Conservation (phyloP, 1,284 basidiomycete genomes). For the Afroboletus lepidellus region DNA sequence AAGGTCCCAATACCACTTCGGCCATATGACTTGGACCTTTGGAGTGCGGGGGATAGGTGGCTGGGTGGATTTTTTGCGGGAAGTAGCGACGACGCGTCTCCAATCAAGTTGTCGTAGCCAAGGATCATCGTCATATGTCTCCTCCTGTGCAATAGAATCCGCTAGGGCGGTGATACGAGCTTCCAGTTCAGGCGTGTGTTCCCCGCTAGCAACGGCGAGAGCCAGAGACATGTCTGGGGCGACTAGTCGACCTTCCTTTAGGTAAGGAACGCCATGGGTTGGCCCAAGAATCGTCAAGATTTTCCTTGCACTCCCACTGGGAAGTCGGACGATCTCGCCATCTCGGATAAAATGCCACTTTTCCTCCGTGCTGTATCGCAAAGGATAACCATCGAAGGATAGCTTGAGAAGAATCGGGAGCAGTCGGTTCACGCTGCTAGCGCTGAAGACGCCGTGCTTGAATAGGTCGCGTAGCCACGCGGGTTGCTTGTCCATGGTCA, state of each 20-base stretch:
- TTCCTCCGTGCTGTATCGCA: slow-evolving; percentile 61
- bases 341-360: slow-evolving; percentile 64
- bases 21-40: slow-evolving; percentile 52
- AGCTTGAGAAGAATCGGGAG: slow-evolving; percentile 78
- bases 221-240: slow-evolving; percentile 35
- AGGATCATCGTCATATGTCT: slow-evolving; percentile 39
- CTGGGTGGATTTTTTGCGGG: background rate
- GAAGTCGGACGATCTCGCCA: slow-evolving; percentile 44
- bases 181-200: slow-evolving; percentile 32
- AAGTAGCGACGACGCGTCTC: slow-evolving; percentile 28
- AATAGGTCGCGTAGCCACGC: slow-evolving; percentile 76
- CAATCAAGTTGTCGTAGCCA: slow-evolving; percentile 74
- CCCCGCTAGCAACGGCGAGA: slow-evolving; percentile 37
- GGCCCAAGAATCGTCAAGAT: slow-evolving; percentile 41
- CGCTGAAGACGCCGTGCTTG: slow-evolving; percentile 43
- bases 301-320: slow-evolving; percentile 42
- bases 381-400: slow-evolving; percentile 70
- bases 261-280: slow-evolving; percentile 41
- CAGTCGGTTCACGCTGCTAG: slow-evolving; percentile 62
- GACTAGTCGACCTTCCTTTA: slow-evolving; percentile 40
- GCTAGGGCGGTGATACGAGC: slow-evolving; percentile 42
- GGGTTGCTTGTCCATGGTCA: slow-evolving; percentile 40
- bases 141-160: slow-evolving; percentile 26
- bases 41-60: background rate
- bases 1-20: slow-evolving; percentile 97